Percentiles rank a stretch among this genome's conserved stretches.
Conservation (phyloP, 768 basidiomycete species). For the Hygrophorus pudorinus region DNA sequence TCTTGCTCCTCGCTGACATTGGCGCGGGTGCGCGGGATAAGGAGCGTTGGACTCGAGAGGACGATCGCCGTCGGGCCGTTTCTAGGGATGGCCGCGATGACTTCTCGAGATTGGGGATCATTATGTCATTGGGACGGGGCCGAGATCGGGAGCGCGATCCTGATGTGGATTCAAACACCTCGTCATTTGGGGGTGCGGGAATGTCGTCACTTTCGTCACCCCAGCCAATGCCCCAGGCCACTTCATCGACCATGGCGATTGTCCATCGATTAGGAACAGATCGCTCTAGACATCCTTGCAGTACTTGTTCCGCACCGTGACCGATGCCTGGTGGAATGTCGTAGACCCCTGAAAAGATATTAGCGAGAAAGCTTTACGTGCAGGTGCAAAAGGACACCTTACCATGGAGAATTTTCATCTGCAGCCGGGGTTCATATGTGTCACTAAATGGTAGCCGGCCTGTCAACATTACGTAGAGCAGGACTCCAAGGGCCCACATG, state of each 20-base stretch:
- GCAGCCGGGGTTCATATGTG: constrained; percentile 82
- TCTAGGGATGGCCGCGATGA: constrained; percentile 21
- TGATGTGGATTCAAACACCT: constrained; percentile 8
- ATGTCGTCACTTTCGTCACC: constrained; percentile 40
- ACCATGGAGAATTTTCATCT: constrained; percentile 88
- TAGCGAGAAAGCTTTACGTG: constrained; percentile 5
- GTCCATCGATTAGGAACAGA: constrained; percentile 60
- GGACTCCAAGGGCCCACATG: constrained; percentile 91
- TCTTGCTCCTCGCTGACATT: constrained; percentile 26
- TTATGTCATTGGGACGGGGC: constrained; percentile 2
- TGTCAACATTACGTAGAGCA: constrained; percentile 78
- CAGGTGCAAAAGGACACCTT: constrained; percentile 13
- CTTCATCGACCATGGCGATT: constrained; percentile 70
- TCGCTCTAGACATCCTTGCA: constrained; percentile 72
- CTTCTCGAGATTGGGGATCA: constrained; percentile 11
- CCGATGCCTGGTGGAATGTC: constrained; percentile 47
- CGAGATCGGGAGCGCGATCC: constrained; percentile 5
- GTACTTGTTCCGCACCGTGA: constrained; percentile 53
- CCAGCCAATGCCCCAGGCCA: constrained; percentile 75
- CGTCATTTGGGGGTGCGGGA: constrained; percentile 20
- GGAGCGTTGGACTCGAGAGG: constrained; percentile 35
- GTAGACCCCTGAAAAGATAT: constrained; percentile 41
- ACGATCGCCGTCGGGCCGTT: constrained; percentile 28
- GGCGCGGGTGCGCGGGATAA: constrained; percentile 38
- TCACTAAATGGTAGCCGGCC: constrained; percentile 85